Evolutionary conservation across 1,139 yeast genomes (phyloP), one percentile per base, ranked within the genome.

Genomic region (Taphrina wiesneri): DNA sequence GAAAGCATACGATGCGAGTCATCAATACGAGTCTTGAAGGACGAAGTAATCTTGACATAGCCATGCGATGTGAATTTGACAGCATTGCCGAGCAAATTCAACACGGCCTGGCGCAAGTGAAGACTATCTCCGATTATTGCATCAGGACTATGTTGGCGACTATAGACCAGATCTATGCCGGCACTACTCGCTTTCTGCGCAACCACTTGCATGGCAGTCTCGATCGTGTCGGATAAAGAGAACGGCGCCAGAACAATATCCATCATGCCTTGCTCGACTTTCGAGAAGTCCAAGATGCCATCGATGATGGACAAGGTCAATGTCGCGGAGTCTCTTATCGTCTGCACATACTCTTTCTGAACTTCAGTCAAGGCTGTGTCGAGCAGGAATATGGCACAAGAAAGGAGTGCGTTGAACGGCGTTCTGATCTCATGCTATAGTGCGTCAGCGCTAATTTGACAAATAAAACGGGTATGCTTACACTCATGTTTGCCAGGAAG

Each of bases 381-480:
- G 66, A 88, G 79, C 5, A 96, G 89, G 70, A 91, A 88, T 15
- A 93, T 87, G 0, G 96, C 88, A 96, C 90, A 90, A 69, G 97
- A 97, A 57, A 90, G 79, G 30, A 91, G 90, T 75, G 97, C 97
- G 76, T 90, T 91, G 71, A 91, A 78, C 2, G 97, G 97, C 0
- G 97, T 91, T 71, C 97, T 82, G 73, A 91, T 82, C 76, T 91
- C 97, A 74, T 91, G 97, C 0, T 96, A 89, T 13, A 67, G 3
- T 90, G 90, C 75, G 90, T 91, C 9, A 49, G 36, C 26, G 13
- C 11, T 46, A 21, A 9, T 11, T 11, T 46, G 11, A 2, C 17
- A 13, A 25, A 23, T 15, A 19, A 21, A 9, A 13, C 45, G 6
- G 21, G 45, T 19, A 4, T 6, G 17, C 56, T 9, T 52, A 52